phyloP scores from a whole-genome alignment of 2,329 filamentous ascomycete genomes.

The Fusarium musae region DNA sequence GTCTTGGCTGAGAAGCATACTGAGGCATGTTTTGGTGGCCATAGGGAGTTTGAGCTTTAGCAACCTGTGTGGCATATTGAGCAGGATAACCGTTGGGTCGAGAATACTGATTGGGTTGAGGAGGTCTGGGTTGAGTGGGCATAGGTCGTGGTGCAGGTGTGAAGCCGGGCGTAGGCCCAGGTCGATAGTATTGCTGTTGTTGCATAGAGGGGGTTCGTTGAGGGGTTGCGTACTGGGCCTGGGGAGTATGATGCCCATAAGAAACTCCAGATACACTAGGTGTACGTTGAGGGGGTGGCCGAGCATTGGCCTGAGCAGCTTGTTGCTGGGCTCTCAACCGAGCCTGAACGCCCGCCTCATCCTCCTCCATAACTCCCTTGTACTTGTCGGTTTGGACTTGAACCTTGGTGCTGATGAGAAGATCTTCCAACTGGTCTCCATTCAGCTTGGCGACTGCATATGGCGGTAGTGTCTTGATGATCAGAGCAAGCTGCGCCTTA shows the following conservation, averaged over 20 bases:
- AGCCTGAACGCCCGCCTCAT: conserved; percentile 71
- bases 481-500: conserved; percentile 77
- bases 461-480: conserved; percentile 81
- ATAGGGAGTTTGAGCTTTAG: conserved; percentile 64
- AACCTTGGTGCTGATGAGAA: conserved; percentile 84
- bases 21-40: conserved; percentile 62
- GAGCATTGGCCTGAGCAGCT: conserved; percentile 49
- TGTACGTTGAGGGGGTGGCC: conserved; percentile 52
- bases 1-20: conserved; percentile 59
- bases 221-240: conserved; percentile 60
- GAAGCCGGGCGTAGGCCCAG: conserved; percentile 53
- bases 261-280: conserved; percentile 53
- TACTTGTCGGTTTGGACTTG: conserved; percentile 78
- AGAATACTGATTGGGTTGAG: conserved; percentile 61
- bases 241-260: conserved; percentile 57
- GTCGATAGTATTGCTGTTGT: conserved; percentile 60
- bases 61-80: conserved; percentile 61
- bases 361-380: conserved; percentile 84
- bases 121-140: conserved; percentile 50
- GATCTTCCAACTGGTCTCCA: conserved; percentile 83
- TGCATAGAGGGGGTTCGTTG: conserved; percentile 57
- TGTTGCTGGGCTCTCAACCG: conserved; percentile 55
- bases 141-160: conserved; percentile 55
- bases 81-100: conserved; percentile 60
- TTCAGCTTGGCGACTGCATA: conserved; percentile 88